A percentile compares a stretch with the other conserved stretches of the same genome.
Conservation (phyloP, 257 asterid genomes). For the Plectranthus barbatus region DNA sequence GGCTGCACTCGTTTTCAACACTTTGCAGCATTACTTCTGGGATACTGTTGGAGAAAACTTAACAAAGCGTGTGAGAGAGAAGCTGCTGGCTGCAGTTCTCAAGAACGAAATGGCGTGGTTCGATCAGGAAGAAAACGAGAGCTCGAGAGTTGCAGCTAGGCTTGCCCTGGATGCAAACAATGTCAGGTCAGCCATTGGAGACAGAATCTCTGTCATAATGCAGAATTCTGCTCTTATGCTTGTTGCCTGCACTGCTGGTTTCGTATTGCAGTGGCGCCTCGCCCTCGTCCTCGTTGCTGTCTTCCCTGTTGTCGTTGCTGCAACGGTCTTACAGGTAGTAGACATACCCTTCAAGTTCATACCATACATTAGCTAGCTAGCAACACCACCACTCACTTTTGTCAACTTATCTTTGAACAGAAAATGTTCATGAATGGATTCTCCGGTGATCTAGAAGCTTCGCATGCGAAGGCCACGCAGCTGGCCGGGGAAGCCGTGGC, state of each 20-base stretch:
- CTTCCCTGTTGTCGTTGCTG: conserved; percentile 87
- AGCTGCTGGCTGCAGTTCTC: conserved; percentile 70
- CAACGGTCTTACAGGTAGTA: conserved; percentile 80
- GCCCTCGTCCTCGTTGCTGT: conserved; percentile 80
- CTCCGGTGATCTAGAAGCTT: conserved; percentile 89
- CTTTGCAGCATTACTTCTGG: conserved; percentile 87
- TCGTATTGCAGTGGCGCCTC: conserved; percentile 84
- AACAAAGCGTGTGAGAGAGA: conserved; percentile 79
- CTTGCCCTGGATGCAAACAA: conserved; percentile 85
- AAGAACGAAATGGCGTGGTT: conserved; percentile 94
- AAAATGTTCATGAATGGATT: conserved; percentile 95
- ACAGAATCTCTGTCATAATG: conserved; percentile 81
- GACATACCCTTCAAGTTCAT: neutral
- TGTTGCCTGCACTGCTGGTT: conserved; percentile 92
- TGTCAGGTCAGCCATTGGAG: conserved; percentile 94
- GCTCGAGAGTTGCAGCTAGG: conserved; percentile 82
- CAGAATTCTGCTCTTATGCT: conserved; percentile 95
- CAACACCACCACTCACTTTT: neutral
- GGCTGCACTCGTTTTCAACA: conserved; percentile 84
- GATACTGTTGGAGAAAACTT: conserved; percentile 83
- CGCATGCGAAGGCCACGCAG: conserved; percentile 84
- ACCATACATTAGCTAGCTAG: neutral
- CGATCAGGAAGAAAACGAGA: conserved; percentile 82
- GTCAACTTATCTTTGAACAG: conserved; percentile 24
- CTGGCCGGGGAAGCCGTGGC: conserved; percentile 93